phyloP scores from a whole-genome alignment of 805 yeast genomes.

The Yarrowia deformans region DNA sequence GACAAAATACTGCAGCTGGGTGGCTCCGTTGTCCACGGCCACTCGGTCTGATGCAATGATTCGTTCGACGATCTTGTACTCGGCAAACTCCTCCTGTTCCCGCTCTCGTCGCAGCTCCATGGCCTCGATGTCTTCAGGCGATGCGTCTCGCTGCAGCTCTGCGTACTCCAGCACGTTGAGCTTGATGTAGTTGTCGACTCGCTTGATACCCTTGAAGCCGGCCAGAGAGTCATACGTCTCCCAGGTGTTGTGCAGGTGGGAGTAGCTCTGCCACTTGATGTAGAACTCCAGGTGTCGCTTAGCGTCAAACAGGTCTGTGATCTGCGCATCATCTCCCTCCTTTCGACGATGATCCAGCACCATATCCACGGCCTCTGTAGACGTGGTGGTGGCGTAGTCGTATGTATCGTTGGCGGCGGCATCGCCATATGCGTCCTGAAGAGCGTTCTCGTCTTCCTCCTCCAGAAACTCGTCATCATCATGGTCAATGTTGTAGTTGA shows the following conservation, averaged over 20 bases:
- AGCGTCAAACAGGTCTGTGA: constrained; percentile 47
- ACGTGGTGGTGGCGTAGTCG: constrained; percentile 52
- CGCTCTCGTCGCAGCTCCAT: constrained; percentile 92
- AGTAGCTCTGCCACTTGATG: constrained; percentile 85
- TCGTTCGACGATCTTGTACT: constrained; percentile 86
- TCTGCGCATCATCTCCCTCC: constrained; percentile 50
- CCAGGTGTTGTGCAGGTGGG: constrained; percentile 97
- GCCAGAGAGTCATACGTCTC: constrained; percentile 64
- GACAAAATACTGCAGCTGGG: constrained; percentile 79
- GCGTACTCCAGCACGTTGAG: constrained; percentile 75
- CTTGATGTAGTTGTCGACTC: constrained; percentile 87
- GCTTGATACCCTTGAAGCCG: constrained; percentile 74
- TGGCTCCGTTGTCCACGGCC: constrained; percentile 57
- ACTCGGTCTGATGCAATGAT: constrained; percentile 83
- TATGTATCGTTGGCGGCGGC: constrained; percentile 38
- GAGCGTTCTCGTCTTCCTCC: constrained; percentile 47
- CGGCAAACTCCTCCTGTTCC: constrained; percentile 79
- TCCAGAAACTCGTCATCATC: constrained; percentile 60
- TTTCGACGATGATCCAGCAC: constrained; percentile 64
- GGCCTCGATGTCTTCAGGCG: constrained; percentile 90
- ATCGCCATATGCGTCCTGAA: constrained; percentile 42
- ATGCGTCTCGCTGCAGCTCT: constrained; percentile 81
- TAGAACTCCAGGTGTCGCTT: constrained; percentile 49
- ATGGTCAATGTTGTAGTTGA: constrained; percentile 75
- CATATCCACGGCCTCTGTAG: constrained; percentile 55